Evolutionary conservation across 192 early-diverging fungal species (phyloP), one percentile per base, ranked within the genome.

Genomic region (Rhizophagus prolifer): DNA sequence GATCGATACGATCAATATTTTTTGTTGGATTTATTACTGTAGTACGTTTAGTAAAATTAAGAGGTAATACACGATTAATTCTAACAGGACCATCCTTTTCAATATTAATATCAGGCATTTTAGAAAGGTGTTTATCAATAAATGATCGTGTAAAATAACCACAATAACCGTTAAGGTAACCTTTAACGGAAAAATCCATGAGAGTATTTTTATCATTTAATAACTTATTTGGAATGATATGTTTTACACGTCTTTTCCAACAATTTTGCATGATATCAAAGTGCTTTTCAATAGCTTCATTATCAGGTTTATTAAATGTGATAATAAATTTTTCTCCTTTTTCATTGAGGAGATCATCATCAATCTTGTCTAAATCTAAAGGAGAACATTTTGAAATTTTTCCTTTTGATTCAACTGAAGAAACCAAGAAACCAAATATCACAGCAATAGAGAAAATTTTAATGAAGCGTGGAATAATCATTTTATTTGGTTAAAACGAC

Each of bases 1-100:
- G 68, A 70, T 70, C 68, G 19, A 70, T 26, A 50, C 68, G 68
- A 70, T 70, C 68, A 8, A 70, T 9, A 46, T 70, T 70, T 12
- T 36, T 14, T n/a, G 16, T 28, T 47, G 44, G 41, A 7, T 70
- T 54, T 1, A 9, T 44, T 47, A 25, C 36, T n/a, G 30, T 7
- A 13, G 13, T 14, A 44, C 38, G 41, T 47, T 21, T 54, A 54
- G 16, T 21, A 19, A 54, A 21, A 21, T 44, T 10, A 12, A 19
- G 5, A 7, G 68, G 68, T 13, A 50, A 36, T 9, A 23, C 68
- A 47, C 25, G 13, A 3, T 13, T 70, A 70, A 70, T 70, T n/a
- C 1, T n/a, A 19, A 70, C 25, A 9, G 1, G 5, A 70, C 14
- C 8, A 19, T 70, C 68, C 25, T 12, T 21, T 50, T 70, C 68